phyloP scores from a whole-genome alignment of 495 filamentous ascomycete genomes.

The Xylaria longipes region DNA sequence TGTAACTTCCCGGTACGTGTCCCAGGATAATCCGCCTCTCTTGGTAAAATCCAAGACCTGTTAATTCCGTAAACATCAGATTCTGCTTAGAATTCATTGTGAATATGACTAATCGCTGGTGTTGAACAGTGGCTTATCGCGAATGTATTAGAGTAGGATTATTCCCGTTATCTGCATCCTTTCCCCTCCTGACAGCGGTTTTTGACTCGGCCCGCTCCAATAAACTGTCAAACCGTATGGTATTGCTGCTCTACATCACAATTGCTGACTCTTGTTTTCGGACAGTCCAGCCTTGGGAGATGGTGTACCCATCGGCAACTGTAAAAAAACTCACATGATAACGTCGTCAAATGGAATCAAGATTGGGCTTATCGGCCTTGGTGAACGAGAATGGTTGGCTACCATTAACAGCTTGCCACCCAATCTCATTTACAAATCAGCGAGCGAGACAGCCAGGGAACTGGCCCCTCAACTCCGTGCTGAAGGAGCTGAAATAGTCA shows the following conservation, averaged over 20 bases:
- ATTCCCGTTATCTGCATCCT: neutral
- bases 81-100: neutral
- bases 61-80: neutral
- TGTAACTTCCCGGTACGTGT: conserved; percentile 89
- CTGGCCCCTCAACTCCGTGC: conserved; percentile 72
- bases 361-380: conserved; percentile 83
- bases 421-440: conserved; percentile 78
- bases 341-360: conserved; percentile 83
- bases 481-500: conserved; percentile 79
- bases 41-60: neutral
- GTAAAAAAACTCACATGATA: conserved; percentile 72
- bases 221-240: neutral
- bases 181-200: neutral
- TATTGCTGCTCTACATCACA: neutral
- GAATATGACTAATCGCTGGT: neutral
- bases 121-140: conserved; percentile 72
- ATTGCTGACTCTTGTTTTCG: neutral
- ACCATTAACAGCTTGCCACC: conserved; percentile 88
- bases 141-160: conserved; percentile 54
- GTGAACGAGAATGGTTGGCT: conserved; percentile 78
- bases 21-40: neutral
- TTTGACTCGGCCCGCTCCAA: neutral
- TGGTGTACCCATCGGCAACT: conserved; percentile 70
- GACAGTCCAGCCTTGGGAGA: conserved; percentile 79
- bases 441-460: conserved; percentile 70